These are phyloP conservation scores for Eucalyptus viminalis DNA, from an alignment of 345 rosid genomes.

Conservation along the genomic window DNA sequence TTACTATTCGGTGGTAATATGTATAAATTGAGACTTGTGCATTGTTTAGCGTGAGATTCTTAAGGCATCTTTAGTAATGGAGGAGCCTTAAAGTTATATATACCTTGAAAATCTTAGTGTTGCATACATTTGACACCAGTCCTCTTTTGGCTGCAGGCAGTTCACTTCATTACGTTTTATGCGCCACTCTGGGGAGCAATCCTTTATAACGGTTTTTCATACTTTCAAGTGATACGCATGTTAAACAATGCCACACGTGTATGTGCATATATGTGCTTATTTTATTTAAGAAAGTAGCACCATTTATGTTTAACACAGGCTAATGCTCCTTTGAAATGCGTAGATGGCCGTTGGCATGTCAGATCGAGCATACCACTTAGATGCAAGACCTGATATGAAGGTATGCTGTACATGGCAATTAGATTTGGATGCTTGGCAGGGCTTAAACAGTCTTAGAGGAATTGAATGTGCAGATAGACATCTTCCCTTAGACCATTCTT, in stretches of 20 bases:
- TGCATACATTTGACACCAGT: background rate
- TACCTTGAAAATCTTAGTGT: background rate
- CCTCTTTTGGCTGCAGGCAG: slow-evolving; percentile 46
- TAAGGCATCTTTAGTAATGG: background rate
- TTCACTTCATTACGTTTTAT: slow-evolving; percentile 81
- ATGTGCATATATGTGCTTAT: slow-evolving; percentile 1
- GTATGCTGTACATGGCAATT: slow-evolving; percentile 8
- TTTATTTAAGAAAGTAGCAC: background rate
- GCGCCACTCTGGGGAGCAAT: slow-evolving; percentile 95
- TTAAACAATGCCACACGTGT: slow-evolving; percentile 88
- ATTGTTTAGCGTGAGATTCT: background rate
- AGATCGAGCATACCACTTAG: slow-evolving; percentile 54
- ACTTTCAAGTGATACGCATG: slow-evolving; percentile 95
- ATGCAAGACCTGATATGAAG: slow-evolving; percentile 66
- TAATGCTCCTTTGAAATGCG: background rate
- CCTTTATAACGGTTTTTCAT: slow-evolving; percentile 87
- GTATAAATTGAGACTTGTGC: background rate
- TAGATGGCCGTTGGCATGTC: slow-evolving; percentile 98
- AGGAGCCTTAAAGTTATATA: background rate
- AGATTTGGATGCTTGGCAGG: background rate
- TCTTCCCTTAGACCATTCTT: background rate
- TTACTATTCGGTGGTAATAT: background rate
- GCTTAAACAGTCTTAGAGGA: background rate
- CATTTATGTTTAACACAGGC: background rate
- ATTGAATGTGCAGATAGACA: background rate